These are phyloP conservation scores for Thermothielavioides terrestris DNA, from an alignment of 495 filamentous ascomycete species.

Conservation along the genomic window DNA sequence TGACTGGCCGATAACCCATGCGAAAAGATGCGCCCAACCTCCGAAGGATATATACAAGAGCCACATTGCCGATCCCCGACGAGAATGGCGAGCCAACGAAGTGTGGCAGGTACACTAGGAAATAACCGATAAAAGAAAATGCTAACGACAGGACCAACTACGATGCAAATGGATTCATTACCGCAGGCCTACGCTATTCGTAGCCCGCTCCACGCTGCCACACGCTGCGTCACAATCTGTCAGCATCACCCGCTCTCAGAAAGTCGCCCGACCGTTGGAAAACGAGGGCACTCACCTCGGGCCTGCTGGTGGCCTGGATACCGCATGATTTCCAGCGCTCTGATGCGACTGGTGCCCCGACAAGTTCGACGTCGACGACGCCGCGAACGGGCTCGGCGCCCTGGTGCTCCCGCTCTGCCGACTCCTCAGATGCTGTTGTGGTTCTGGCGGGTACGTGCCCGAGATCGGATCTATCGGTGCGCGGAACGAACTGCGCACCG, in stretches of 20 bases:
- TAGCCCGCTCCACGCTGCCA: constrained; percentile 52
- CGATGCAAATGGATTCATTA: neutral
- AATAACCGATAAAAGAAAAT: neutral
- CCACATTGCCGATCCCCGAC: no score
- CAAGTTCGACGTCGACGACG: constrained; percentile 9
- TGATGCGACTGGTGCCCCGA: neutral
- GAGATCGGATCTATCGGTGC: neutral
- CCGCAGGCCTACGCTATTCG: constrained; percentile 7
- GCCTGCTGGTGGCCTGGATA: constrained; percentile 12
- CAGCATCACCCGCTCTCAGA: constrained; percentile 8
- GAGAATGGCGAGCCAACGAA: neutral
- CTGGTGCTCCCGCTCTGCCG: constrained; percentile 17
- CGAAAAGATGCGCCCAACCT: no score
- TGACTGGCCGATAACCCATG: no score
- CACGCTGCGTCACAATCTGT: constrained; percentile 21
- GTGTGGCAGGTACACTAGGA: neutral
- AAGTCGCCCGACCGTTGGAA: no score
- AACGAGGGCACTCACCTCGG: constrained; percentile 31
- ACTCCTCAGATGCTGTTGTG: constrained; percentile 6
- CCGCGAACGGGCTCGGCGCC: constrained; percentile 17
- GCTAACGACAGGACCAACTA: neutral
- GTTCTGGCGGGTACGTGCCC: constrained; percentile 4
- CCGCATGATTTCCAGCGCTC: constrained; percentile 4
- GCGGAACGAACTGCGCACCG: constrained; percentile 11
- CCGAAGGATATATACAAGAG: no score